Evolutionary conservation across 352 stramenopile genomes (phyloP), one percentile per base, ranked within the genome.

Genomic region (Phytophthora multivora): DNA sequence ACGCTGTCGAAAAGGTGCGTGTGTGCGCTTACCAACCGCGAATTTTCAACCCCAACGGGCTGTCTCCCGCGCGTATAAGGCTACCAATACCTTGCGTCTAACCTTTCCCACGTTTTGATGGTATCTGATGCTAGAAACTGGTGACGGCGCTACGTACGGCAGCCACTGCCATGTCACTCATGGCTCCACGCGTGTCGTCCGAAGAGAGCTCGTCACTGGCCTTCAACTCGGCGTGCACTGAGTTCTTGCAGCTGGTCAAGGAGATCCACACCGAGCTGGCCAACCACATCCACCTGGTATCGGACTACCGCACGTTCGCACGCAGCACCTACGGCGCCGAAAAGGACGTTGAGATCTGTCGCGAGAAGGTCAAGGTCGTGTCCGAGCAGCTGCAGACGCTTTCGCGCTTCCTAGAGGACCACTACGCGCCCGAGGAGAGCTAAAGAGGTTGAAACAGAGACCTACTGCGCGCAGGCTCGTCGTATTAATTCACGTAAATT

Each of bases 161-260:
- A 0, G 76, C 84, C 10, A 75, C 69, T 15, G 84, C 86, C 38
- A 88, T 93, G 73, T 80, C 75, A 51, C 73, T 91, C 63, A 70
- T 92, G 63, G 61, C 70, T 31, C 81, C 85, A 30, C 80, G 80
- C 35, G 74, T 69, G 11, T 87, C 83, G 21, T 86, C 77, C 0
- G 81, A 91, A 3, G 81, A 89, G 51, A 91, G 57, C 61, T 82
- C 79, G 33, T 86, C 72, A 12, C 80, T 86, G 51, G 78, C 82
- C 30, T 95, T 95, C 63, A 91, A 88, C 63, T 71, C 76, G 49
- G 63, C 86, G 18, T 90, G 84, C 58, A 91, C 81, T 39, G 84
- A 93, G 59, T 95, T 95, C 66, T 67, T 95, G 53, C 86, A 93
- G 72, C 79, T 93, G 41, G 77, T 95, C n/a, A 82, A 88, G 51